Conservation (phyloP, 805 yeast species). For the Clavispora carvajalis region DNA sequence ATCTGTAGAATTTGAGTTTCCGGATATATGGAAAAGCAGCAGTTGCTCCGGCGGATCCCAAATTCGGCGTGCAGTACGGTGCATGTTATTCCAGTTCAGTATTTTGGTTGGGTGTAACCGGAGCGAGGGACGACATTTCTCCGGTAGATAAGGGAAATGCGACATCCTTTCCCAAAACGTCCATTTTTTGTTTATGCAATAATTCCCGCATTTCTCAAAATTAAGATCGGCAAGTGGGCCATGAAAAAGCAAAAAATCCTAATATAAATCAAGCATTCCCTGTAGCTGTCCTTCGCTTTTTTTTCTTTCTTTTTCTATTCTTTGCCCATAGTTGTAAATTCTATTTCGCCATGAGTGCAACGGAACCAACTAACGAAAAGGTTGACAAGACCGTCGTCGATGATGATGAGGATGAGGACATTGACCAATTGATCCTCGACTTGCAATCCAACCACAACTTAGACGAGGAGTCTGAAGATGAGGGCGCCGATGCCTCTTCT, state of each 20-base stretch:
- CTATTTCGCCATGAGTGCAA: slow-evolving; percentile 22
- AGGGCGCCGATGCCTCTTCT: slow-evolving; percentile 30
- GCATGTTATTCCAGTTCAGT: background rate
- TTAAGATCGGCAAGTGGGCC: slow-evolving; percentile 4
- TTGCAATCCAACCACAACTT: slow-evolving; percentile 63
- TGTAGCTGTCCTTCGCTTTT: slow-evolving; percentile 4
- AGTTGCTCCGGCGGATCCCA: slow-evolving; percentile 1
- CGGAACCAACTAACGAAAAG: slow-evolving; percentile 54
- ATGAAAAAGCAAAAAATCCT: slow-evolving; percentile 5
- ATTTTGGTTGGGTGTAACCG: background rate
- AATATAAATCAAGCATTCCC: slow-evolving; percentile 12
- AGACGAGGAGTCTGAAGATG: slow-evolving; percentile 17
- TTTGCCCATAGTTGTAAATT: slow-evolving; percentile 13
- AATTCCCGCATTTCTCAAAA: slow-evolving; percentile 16
- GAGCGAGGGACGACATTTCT: slow-evolving; percentile 1
- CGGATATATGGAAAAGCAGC: background rate
- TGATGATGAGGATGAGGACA: slow-evolving; percentile 47
- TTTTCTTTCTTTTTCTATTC: slow-evolving; percentile 4
- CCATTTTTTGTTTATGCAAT: slow-evolving; percentile 15
- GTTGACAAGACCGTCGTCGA: slow-evolving; percentile 47
- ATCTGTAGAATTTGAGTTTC: background rate
- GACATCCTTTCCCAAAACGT: slow-evolving; percentile 16
- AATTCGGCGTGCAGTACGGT: background rate
- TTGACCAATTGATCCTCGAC: slow-evolving; percentile 65
- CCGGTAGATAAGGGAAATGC: slow-evolving; percentile 2